Evolutionary conservation across 1,139 yeast species (phyloP), one percentile per base, ranked within the genome.

Genomic region (Taphrina confusa): DNA sequence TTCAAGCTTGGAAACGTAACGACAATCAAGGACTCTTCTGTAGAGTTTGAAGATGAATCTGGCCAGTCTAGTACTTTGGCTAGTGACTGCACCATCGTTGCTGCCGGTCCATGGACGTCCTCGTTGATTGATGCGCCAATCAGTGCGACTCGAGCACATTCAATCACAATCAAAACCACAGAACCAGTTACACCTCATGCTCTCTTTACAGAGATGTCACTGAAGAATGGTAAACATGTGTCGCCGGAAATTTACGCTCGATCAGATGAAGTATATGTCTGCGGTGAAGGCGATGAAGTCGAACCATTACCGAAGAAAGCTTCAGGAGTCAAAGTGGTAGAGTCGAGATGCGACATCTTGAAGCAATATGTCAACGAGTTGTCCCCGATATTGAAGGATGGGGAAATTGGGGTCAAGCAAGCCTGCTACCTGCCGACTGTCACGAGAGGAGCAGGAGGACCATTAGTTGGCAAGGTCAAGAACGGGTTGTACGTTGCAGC

Each of bases 101-200:
- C 95, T 0, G 87, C 88, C 65, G 98, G 98, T 4, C 1, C 97
- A 97, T 91, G 98, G 98, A 90, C 97, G 1, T 85, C 96, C 0
- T 86, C 84, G 68, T 80, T 91, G 45, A 75, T 91, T 62, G 90
- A 87, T 66, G 90, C 97, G 71, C 97, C 97, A 28, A 89, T 91
- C 36, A 83, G 91, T 3, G 96, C 97, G 1, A 77, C 90, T 64
- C 78, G 97, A 66, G 97, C 97, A 0, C 97, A 92, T 74, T 88
- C 97, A 31, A 91, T 92, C 69, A 91, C 97, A 2, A 82, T 92
- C 57, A 82, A 88, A 55, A 97, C 97, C 3, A 81, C 84, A 63
- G 66, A 70, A 34, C 74, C 71, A 22, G 95, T 92, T 23, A 82
- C 95, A 12, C 96, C 98, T 1, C 90, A 85, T 73, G 98, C 97